These are phyloP conservation scores for Sphaceloma murrayae DNA, from an alignment of 2,329 filamentous ascomycete genomes.

Conservation along the genomic window DNA sequence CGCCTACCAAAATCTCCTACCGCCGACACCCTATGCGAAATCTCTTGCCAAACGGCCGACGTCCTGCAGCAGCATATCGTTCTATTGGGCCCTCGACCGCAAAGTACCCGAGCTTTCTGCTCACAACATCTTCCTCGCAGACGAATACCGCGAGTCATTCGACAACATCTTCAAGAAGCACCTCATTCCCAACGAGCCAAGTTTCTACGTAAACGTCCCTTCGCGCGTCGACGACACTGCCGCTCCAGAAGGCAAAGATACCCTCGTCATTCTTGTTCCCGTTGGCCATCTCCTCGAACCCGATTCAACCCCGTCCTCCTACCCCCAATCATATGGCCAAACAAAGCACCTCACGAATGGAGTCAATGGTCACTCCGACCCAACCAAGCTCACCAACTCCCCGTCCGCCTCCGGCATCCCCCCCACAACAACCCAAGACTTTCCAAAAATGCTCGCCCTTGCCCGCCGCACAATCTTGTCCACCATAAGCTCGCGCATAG, in stretches of 20 bases:
- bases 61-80: conserved; percentile 65
- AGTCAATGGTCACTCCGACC: conserved; percentile 21
- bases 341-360: conserved; percentile 9
- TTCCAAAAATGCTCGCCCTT: conserved; percentile 49
- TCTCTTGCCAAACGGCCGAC: conserved; percentile 43
- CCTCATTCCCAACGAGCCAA: conserved; percentile 56
- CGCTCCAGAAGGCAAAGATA: conserved; percentile 55
- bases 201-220: conserved; percentile 70
- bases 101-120: conserved; percentile 54
- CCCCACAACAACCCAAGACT: conserved; percentile 45
- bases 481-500: conserved; percentile 52
- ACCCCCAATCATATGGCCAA: conserved; percentile 22
- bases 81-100: conserved; percentile 61
- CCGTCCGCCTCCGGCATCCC: conserved; percentile 30
- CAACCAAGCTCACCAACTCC: conserved; percentile 22
- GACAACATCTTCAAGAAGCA: conserved; percentile 66
- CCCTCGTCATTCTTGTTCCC: conserved; percentile 60
- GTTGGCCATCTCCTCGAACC: conserved; percentile 54
- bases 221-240: conserved; percentile 58
- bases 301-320: conserved; percentile 35
- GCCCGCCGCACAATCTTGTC: conserved; percentile 52
- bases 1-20: conserved; percentile 61
- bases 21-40: conserved; percentile 35
- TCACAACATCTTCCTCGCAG: conserved; percentile 70
- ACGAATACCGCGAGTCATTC: conserved; percentile 63